phyloP scores from a whole-genome alignment of 441 rosid genomes.

The Macaranga tanarius region DNA sequence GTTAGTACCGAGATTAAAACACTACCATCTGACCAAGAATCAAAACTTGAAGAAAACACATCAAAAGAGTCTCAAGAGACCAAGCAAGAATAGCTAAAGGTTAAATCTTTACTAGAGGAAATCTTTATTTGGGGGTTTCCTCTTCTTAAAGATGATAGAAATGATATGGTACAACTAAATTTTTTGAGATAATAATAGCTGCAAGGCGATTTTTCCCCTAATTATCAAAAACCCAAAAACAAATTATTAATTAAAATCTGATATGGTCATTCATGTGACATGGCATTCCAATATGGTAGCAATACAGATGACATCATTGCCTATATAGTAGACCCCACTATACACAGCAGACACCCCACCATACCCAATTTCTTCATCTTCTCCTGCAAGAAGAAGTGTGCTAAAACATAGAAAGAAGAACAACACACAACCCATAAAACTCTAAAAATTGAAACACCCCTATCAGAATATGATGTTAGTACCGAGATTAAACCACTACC shows the following conservation, averaged over 20 bases:
- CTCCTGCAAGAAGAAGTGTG: constrained; percentile 63
- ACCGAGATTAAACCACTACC: constrained; percentile 29
- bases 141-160: constrained; percentile 65
- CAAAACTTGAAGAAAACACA: constrained; percentile 26
- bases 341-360: constrained; percentile 65
- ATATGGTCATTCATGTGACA: too few relatives aligned
- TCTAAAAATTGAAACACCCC: constrained; percentile 9
- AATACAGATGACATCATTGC: too few relatives aligned
- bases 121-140: constrained; percentile 74
- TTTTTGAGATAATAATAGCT: too few relatives aligned
- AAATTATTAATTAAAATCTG: too few relatives aligned
- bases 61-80: constrained; percentile 20
- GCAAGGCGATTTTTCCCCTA: too few relatives aligned
- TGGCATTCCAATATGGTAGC: too few relatives aligned
- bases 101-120: constrained; percentile 27
- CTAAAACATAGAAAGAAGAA: background rate
- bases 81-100: constrained; percentile 11
- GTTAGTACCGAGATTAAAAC: constrained; percentile 32
- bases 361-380: constrained; percentile 65
- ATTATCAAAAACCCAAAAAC: too few relatives aligned
- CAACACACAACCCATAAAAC: constrained; percentile 2
- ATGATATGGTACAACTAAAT: constrained; percentile 71
- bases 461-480: constrained; percentile 26
- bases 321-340: constrained; percentile 75
- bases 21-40: constrained; percentile 3